These are phyloP conservation scores for Phytophthora hybrid DNA, from an alignment of 352 stramenopile species.

Conservation along the genomic window DNA sequence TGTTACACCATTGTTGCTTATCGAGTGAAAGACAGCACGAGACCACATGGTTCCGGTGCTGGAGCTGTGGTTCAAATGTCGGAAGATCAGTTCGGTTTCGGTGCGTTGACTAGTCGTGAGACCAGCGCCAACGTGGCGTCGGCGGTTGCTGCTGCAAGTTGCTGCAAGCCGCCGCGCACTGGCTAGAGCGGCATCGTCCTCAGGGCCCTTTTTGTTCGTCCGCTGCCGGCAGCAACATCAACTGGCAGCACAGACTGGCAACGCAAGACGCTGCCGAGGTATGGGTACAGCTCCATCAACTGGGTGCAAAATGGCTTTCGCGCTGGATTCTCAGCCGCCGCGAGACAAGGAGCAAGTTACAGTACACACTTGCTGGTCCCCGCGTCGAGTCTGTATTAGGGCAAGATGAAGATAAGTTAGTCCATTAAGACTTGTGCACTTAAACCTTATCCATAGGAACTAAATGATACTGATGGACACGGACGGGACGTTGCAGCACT, in stretches of 20 bases:
- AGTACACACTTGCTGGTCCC: neutral
- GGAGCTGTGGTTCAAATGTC: constrained; percentile 4
- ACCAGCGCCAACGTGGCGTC: constrained; percentile 6
- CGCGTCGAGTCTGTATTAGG: neutral
- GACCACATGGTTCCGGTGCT: too few relatives aligned
- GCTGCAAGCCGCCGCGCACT: neutral
- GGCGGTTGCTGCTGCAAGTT: neutral
- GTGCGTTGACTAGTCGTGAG: constrained; percentile 3
- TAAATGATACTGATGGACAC: neutral
- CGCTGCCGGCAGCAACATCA: neutral
- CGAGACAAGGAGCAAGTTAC: neutral
- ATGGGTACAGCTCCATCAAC: neutral
- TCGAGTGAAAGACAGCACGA: too few relatives aligned
- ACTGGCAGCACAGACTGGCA: neutral
- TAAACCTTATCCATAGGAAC: neutral
- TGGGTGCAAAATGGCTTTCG: constrained; percentile 1
- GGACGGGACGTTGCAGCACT: neutral
- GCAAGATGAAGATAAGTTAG: neutral
- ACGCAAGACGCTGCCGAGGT: neutral
- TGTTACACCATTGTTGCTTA: too few relatives aligned
- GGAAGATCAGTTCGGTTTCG: constrained; percentile 6
- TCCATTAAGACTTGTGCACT: neutral
- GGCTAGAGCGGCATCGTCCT: constrained; percentile 4
- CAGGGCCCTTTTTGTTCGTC: constrained; percentile 2
- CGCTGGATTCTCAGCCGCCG: constrained; percentile 4